Percentiles rank a stretch among this genome's conserved stretches.
These are phyloP conservation scores for Solanum chaucha DNA, from an alignment of 257 asterid genomes.

Conservation along the genomic window DNA sequence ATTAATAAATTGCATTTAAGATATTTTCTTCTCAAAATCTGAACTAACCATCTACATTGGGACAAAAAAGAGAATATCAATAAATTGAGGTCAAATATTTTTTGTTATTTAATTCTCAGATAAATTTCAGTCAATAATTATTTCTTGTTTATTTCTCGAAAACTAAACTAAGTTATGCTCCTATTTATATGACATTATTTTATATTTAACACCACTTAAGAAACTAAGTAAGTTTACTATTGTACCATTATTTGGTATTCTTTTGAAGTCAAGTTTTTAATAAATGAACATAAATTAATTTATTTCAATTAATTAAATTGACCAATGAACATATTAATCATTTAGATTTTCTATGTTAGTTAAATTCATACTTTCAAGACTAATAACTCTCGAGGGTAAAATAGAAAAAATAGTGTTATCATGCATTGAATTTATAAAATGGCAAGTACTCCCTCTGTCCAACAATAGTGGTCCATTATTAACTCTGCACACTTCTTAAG, in stretches of 20 bases:
- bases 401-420: too few relatives aligned
- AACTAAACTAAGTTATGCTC: background rate
- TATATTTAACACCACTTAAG: too few relatives aligned
- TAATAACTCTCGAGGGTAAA: too few relatives aligned
- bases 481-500: background rate
- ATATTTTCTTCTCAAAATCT: background rate
- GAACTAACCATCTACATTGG: background rate
- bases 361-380: too few relatives aligned
- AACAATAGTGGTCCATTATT: too few relatives aligned
- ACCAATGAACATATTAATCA: background rate
- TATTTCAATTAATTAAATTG: background rate
- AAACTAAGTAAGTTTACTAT: background rate
- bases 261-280: background rate
- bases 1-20: background rate
- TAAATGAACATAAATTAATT: too few relatives aligned
- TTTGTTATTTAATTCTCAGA: background rate
- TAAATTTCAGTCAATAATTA: background rate
- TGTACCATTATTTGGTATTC: too few relatives aligned
- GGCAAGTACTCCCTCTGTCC: background rate
- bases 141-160: too few relatives aligned
- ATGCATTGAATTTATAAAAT: background rate
- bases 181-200: too few relatives aligned
- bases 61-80: background rate
- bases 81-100: background rate
- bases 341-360: background rate